These are phyloP conservation scores for Trichoderma semiorbis DNA, from an alignment of 2,329 filamentous ascomycete genomes.

Conservation along the genomic window DNA sequence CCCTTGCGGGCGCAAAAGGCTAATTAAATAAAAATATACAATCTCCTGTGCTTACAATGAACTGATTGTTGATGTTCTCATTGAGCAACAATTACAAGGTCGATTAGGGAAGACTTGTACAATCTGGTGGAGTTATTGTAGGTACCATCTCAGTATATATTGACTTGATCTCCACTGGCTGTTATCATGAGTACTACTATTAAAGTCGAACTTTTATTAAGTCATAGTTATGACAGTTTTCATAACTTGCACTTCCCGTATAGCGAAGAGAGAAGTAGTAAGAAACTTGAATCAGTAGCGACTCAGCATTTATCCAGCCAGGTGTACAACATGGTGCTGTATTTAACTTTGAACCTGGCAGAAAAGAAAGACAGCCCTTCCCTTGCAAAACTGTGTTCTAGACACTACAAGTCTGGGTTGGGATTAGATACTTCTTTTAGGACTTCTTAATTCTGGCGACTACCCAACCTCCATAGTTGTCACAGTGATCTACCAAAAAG, in stretches of 20 bases:
- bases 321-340: not conserved
- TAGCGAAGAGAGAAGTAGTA: not conserved
- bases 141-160: no score
- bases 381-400: not conserved
- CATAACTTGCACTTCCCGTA: not conserved
- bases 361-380: not conserved
- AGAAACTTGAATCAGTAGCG: not conserved
- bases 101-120: no score
- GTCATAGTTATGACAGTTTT: no score
- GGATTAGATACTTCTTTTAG: not conserved
- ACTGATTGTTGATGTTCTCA: no score
- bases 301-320: not conserved
- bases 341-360: not conserved
- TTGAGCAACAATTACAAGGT: no score
- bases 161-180: no score
- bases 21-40: no score
- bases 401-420: not conserved
- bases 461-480: not conserved
- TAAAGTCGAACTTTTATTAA: no score
- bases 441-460: not conserved
- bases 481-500: not conserved
- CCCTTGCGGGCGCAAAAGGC: no score
- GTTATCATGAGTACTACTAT: no score
- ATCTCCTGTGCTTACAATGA: no score
- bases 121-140: no score